phyloP scores from a whole-genome alignment of 352 stramenopile species.

The Globisporangium paddicum region DNA sequence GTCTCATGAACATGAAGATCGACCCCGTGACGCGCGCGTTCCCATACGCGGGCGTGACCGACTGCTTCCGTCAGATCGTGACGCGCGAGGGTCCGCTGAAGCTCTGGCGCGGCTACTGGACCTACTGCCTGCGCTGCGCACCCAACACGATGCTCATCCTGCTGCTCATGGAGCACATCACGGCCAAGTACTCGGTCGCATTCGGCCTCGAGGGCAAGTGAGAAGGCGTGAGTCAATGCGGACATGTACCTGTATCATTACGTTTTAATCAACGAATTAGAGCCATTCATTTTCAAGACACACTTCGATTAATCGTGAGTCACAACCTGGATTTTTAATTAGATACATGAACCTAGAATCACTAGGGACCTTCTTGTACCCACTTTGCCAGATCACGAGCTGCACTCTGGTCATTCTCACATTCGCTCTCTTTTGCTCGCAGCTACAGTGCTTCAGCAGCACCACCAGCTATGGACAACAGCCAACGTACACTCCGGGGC shows the following conservation, averaged over 20 bases:
- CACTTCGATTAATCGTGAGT: too few species aligned
- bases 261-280: neutral
- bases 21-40: constrained; percentile 86
- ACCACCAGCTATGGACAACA: neutral
- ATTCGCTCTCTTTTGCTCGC: too few species aligned
- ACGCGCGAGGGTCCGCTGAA: constrained; percentile 92
- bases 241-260: neutral
- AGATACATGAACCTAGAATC: too few species aligned
- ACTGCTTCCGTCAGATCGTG: constrained; percentile 94
- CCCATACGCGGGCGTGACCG: constrained; percentile 92
- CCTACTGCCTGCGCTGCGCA: constrained; percentile 97
- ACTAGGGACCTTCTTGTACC: neutral
- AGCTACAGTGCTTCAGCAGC: too few species aligned
- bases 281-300: neutral
- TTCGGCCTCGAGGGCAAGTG: neutral
- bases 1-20: constrained; percentile 97
- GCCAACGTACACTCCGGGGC: neutral
- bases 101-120: constrained; percentile 97
- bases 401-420: neutral
- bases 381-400: neutral
- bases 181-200: constrained; percentile 65
- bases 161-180: constrained; percentile 95
- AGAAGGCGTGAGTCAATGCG: neutral
- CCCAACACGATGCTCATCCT: constrained; percentile 99
- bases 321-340: too few species aligned